Evolutionary conservation across 1,284 basidiomycete species (phyloP).

Genomic region (Pyrrhoderma lamaoense): DNA sequence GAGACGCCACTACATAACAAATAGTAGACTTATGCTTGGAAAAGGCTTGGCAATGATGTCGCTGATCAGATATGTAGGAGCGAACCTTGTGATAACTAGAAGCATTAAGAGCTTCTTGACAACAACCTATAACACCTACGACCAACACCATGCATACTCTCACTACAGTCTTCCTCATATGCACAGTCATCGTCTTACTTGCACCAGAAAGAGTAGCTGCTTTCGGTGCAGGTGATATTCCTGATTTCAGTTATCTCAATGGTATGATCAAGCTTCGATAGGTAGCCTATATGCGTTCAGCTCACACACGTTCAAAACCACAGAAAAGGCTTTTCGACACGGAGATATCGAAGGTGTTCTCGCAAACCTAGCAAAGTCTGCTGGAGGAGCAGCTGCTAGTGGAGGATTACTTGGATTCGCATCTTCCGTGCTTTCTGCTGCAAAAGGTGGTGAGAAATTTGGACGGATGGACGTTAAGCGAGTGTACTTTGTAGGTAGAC

Average conservation of each 20-base stretch:
- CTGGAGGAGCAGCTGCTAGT: slow-evolving; percentile 40
- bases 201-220: slow-evolving; percentile 41
- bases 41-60: neutral
- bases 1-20: neutral
- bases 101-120: neutral
- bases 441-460: slow-evolving; percentile 51
- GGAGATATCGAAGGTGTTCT: slow-evolving; percentile 66
- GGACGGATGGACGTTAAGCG: slow-evolving; percentile 50
- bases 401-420: slow-evolving; percentile 45
- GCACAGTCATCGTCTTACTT: slow-evolving; percentile 39
- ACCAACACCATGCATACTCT: slow-evolving; percentile 16
- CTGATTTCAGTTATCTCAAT: slow-evolving; percentile 39
- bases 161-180: slow-evolving; percentile 34
- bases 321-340: slow-evolving; percentile 68
- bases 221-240: slow-evolving; percentile 57
- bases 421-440: slow-evolving; percentile 37
- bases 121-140: slow-evolving; percentile 3
- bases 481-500: slow-evolving; percentile 50
- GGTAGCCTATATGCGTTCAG: neutral
- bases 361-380: slow-evolving; percentile 49
- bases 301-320: neutral
- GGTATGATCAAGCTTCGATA: neutral
- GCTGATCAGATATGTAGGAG: neutral
- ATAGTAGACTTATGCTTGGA: neutral
- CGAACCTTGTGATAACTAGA: neutral